Conservation (phyloP, 2,329 filamentous ascomycete species). For the Apiospora sp. region DNA sequence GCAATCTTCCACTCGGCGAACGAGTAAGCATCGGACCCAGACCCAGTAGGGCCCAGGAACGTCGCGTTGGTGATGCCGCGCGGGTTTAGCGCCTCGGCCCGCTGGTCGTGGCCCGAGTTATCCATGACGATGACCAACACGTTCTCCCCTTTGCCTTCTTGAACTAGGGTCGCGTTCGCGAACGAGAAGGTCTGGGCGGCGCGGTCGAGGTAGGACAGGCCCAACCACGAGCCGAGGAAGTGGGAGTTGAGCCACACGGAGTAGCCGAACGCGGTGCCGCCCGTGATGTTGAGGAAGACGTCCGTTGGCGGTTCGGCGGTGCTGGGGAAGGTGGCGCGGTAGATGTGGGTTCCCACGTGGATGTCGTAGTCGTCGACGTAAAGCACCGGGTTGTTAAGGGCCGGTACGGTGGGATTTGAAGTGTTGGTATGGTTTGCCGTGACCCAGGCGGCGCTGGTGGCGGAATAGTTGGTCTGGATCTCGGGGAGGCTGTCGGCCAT, state of each 20-base stretch:
- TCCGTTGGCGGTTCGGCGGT: constrained; percentile 47
- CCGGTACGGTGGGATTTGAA: constrained; percentile 55
- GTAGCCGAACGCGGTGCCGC: constrained; percentile 64
- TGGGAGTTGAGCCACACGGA: constrained; percentile 65
- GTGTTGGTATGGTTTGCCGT: constrained; percentile 59
- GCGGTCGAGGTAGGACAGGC: constrained; percentile 50
- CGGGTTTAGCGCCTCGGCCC: constrained; percentile 54
- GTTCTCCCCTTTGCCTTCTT: constrained; percentile 46
- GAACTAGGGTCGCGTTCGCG: constrained; percentile 53
- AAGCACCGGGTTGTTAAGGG: constrained; percentile 60
- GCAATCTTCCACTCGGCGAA: constrained; percentile 66
- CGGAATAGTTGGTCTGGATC: constrained; percentile 50
- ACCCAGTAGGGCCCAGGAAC: constrained; percentile 47
- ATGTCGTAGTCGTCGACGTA: constrained; percentile 66
- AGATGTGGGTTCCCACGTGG: constrained; percentile 62
- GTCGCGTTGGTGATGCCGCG: constrained; percentile 62
- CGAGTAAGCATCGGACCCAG: constrained; percentile 32
- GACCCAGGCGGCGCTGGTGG: constrained; percentile 52
- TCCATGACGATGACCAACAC: constrained; percentile 65
- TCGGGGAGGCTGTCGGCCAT: constrained; percentile 58
- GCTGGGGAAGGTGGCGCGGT: constrained; percentile 57
- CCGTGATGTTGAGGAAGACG: constrained; percentile 59
- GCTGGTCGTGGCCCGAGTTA: constrained; percentile 66
- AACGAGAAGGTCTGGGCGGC: constrained; percentile 57
- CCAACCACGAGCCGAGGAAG: constrained; percentile 63